Base-by-base conservation (phyloP, 495 filamentous ascomycete genomes). In the Penicillium coffeae region DNA sequence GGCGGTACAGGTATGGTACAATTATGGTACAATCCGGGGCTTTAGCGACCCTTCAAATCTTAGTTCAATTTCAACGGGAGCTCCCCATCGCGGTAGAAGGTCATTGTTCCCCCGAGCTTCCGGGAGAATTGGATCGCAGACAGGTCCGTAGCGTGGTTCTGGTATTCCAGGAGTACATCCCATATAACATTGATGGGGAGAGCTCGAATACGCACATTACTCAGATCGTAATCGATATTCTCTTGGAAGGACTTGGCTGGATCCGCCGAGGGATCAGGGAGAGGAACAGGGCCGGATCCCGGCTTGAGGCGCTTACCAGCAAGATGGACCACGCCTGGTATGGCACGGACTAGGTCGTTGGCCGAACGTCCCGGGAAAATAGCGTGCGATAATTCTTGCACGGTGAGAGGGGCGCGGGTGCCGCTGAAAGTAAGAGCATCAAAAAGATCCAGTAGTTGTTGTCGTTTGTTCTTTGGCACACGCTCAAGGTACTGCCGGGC, bases 191-290 rank as follows among this genome's bases (percentile, higher is more conserved):
- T 7, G 4, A 39, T 15, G 0, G 63, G 51, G 3, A 74, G 46
- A 12, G 21, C 21, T 0, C 62, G 62, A 2, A 63, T 8, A n/a
- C 62, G 62, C 13, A 60, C 48, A 1, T 55, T 55, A n/a, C 48
- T 60, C 0, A 74, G 45, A 32, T 72, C 69, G 47, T 72, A 74
- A 34, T 72, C 59, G 3, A 71, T 44, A 21, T 69, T 66, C 15
- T 63, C 60, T 39, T 70, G 66, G 53, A 58, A 69, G 30, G 48
- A 55, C 3, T 43, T n/a, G 1, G 40, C 43, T 0, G 68, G 55
- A 32, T 70, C 64, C 0, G 34, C 50, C 5, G 50, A 21, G 6
- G 38, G 25, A 20, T 50, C 47, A 15, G 47, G 42, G 15, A 51
- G 45, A 9, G 59, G 33, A 15, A 56, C 32, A 13, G 56, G 50